These are phyloP conservation scores for Litchi chinensis DNA, from an alignment of 345 rosid genomes.

Conservation along the genomic window DNA sequence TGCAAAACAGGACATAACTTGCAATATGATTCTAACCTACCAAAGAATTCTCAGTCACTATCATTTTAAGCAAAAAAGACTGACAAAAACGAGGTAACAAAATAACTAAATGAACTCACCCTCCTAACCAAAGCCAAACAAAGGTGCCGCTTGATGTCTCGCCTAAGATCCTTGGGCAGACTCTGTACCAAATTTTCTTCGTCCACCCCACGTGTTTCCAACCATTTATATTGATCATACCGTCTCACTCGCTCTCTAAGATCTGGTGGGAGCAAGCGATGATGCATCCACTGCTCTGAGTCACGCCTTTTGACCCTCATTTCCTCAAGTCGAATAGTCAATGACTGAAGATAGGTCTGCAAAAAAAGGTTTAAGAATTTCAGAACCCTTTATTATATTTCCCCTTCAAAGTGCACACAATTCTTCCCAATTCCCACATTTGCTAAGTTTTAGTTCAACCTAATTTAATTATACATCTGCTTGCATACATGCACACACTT, in stretches of 20 bases:
- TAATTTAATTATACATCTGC: neutral
- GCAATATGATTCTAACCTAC: neutral
- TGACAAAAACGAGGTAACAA: neutral
- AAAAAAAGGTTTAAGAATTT: constrained; percentile 18
- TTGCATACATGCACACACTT: neutral
- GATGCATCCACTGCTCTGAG: constrained; percentile 99
- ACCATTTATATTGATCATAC: constrained; percentile 96
- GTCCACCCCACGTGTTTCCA: constrained; percentile 96
- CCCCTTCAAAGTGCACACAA: neutral
- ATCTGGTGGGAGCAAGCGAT: constrained; percentile 88
- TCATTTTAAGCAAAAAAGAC: neutral
- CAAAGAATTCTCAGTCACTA: neutral
- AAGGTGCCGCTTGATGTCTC: constrained; percentile 95
- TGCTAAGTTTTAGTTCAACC: too few relatives aligned
- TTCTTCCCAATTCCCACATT: neutral
- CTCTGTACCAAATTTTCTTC: constrained; percentile 85
- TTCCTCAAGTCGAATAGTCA: constrained; percentile 92
- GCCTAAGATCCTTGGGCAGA: constrained; percentile 92
- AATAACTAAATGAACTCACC: constrained; percentile 50
- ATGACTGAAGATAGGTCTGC: constrained; percentile 98
- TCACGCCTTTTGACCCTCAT: constrained; percentile 98
- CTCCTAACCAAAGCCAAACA: constrained; percentile 89
- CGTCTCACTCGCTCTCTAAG: constrained; percentile 87
- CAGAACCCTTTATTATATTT: neutral
- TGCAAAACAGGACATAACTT: neutral